phyloP scores from a whole-genome alignment of 306 rosid genomes.

The Malus orientalis region DNA sequence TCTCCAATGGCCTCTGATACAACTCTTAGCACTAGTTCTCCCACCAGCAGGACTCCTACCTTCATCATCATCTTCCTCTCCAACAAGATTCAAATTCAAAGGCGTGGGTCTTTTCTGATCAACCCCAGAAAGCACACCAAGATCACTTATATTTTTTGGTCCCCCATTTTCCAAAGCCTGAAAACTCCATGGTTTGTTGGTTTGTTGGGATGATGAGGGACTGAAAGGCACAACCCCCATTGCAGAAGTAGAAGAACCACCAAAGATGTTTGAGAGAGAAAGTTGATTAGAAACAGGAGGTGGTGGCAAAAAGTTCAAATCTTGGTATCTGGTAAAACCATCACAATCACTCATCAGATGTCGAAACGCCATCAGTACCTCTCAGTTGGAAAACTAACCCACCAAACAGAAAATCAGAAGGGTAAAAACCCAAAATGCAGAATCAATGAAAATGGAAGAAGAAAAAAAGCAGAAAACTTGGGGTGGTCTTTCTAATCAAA shows the following conservation, averaged over 20 bases:
- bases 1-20: conserved; percentile 95
- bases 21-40: conserved; percentile 33
- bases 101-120: conserved; percentile 11
- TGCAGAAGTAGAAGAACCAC: conserved; percentile 10
- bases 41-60: conserved; percentile 8
- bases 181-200: not conserved
- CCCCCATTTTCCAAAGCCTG: conserved; percentile 9
- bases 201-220: conserved; percentile 3
- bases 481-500: not conserved
- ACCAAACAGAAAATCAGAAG: not conserved
- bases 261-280: conserved; percentile 5
- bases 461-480: not conserved
- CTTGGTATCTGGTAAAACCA: conserved; percentile 17
- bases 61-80: conserved; percentile 16
- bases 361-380: conserved; percentile 32
- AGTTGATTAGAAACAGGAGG: conserved; percentile 15
- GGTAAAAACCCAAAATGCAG: not conserved
- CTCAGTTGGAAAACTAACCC: not conserved
- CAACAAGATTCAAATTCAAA: conserved; percentile 27
- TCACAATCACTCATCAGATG: conserved; percentile 15
- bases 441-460: not conserved
- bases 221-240: conserved; percentile 37
- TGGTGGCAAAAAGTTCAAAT: conserved; percentile 15
- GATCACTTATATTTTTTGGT: not conserved
- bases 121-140: not conserved